Conservation (phyloP, 345 rosid species). For the Syzygium grande region DNA sequence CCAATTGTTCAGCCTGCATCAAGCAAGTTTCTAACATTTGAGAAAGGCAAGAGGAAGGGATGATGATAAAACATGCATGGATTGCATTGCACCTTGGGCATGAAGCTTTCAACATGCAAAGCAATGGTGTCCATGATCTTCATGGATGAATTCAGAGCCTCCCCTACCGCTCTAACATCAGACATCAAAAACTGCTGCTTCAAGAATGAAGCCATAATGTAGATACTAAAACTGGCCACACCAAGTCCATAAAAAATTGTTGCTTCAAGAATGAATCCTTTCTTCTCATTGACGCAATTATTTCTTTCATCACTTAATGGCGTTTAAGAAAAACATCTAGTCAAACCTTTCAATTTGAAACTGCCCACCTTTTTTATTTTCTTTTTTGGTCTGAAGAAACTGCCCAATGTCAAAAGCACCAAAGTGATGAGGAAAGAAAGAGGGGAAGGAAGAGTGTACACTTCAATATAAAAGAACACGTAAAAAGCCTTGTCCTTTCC, state of each 20-base stretch:
- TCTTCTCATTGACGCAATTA: background rate
- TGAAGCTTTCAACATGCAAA: conserved; percentile 26
- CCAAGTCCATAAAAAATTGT: no score
- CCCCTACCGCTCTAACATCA: conserved; percentile 48
- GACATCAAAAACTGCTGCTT: background rate
- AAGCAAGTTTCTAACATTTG: background rate
- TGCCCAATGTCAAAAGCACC: background rate
- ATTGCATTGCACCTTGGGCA: conserved; percentile 44
- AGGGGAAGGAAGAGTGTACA: background rate
- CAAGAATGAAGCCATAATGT: no score
- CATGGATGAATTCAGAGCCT: conserved; percentile 44
- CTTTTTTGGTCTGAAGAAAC: background rate
- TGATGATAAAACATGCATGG: background rate
- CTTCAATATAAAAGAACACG: no score
- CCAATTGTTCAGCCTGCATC: conserved; percentile 64
- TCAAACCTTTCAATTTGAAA: background rate
- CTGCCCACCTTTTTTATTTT: background rate
- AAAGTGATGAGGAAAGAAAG: background rate
- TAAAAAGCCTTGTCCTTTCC: background rate
- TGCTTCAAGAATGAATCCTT: no score
- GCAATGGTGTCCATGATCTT: conserved; percentile 53
- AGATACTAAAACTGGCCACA: no score
- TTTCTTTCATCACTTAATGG: background rate
- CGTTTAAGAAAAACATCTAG: background rate
- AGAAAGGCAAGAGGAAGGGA: background rate